Evolutionary conservation across 2,329 filamentous ascomycete species (phyloP).

Genomic region (Calonectria pteridis): DNA sequence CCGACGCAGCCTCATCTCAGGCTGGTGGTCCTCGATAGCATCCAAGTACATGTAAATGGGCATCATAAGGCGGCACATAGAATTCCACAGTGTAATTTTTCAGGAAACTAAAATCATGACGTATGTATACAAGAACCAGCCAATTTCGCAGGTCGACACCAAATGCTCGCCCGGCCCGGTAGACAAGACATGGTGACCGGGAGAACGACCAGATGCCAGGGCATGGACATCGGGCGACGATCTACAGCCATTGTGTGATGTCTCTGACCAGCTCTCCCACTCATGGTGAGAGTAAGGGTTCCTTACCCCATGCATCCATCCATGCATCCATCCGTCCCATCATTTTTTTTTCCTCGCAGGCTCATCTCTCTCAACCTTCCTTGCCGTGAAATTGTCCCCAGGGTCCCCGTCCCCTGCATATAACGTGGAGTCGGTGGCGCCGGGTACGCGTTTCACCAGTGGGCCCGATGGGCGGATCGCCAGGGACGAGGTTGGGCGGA

Average conservation of each 20-base stretch:
- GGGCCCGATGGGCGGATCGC: constrained; percentile 35
- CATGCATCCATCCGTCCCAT: not conserved
- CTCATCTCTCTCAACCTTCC: not conserved
- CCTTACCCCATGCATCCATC: not conserved
- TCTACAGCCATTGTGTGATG: not conserved
- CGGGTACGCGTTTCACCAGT: constrained; percentile 39
- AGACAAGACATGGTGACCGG: not conserved
- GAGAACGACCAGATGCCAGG: not conserved
- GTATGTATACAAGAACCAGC: not conserved
- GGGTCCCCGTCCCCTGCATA: constrained; percentile 36
- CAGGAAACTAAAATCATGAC: not conserved
- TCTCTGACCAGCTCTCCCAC: not conserved
- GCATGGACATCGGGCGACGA: not conserved
- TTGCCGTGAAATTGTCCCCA: not conserved
- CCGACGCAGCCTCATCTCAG: not conserved
- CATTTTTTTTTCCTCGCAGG: no score
- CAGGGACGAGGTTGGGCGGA: constrained; percentile 37
- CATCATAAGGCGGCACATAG: not conserved
- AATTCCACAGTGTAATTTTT: not conserved
- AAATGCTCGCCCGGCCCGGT: not conserved
- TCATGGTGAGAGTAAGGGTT: not conserved
- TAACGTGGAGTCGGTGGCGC: constrained; percentile 44
- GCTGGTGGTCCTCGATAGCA: constrained; percentile 1
- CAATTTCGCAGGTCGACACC: not conserved
- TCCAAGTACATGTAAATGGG: constrained; percentile 11